Percentiles rank a stretch among this genome's conserved stretches.
Conservation (phyloP, 495 filamentous ascomycete species). For the Jackrogersella multiformis region DNA sequence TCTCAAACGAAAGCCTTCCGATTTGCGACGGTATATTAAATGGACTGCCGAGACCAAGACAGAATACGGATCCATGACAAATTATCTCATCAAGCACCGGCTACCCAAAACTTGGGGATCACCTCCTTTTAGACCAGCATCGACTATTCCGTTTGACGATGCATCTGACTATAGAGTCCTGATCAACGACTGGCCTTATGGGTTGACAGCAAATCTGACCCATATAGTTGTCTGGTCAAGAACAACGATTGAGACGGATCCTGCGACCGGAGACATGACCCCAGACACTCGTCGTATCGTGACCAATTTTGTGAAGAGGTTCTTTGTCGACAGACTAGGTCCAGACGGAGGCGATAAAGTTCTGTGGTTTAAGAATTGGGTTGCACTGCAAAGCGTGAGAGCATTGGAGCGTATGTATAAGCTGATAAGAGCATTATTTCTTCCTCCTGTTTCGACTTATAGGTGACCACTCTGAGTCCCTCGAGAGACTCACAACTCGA, state of each 20-base stretch:
- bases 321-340: slow-evolving; percentile 70
- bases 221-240: slow-evolving; percentile 76
- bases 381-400: slow-evolving; percentile 84
- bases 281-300: slow-evolving; percentile 69
- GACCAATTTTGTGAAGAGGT: slow-evolving; percentile 70
- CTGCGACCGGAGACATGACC: slow-evolving; percentile 76
- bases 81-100: slow-evolving; percentile 76
- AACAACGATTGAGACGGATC: slow-evolving; percentile 64
- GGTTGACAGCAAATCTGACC: slow-evolving; percentile 71
- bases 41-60: slow-evolving; percentile 77
- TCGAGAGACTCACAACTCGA: neutral
- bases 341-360: slow-evolving; percentile 65
- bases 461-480: neutral
- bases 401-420: slow-evolving; percentile 68
- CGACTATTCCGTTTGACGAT: slow-evolving; percentile 71
- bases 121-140: slow-evolving; percentile 61
- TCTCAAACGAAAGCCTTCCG: slow-evolving; percentile 83
- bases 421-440: neutral
- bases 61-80: slow-evolving; percentile 78
- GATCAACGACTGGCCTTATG: slow-evolving; percentile 94
- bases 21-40: slow-evolving; percentile 81
- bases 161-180: slow-evolving; percentile 78
- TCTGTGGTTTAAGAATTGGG: slow-evolving; percentile 96
- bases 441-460: neutral
- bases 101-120: slow-evolving; percentile 71